Conservation (phyloP, 352 stramenopile species). For the Halophytophthora polymorphica region DNA sequence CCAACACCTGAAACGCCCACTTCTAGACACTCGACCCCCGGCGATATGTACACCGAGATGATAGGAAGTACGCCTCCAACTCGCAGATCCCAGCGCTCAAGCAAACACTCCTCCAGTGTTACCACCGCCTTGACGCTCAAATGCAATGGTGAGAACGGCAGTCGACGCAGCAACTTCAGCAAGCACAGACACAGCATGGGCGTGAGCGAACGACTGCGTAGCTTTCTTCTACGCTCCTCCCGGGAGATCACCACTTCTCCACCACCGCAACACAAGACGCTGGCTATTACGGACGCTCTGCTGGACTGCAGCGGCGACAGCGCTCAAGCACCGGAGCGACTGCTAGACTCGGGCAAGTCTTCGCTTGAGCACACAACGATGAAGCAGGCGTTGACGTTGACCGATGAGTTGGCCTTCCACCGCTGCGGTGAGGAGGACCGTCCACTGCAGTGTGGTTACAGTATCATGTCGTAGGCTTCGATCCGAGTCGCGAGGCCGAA, state of each 20-base stretch:
- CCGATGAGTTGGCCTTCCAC: no score
- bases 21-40: neutral
- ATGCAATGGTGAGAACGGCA: neutral
- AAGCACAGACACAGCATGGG: neutral
- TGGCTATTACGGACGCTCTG: slow-evolving; percentile 5
- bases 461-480: no score
- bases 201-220: slow-evolving; percentile 16
- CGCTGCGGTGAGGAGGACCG: no score
- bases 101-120: neutral
- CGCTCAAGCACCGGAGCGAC: no score
- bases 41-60: slow-evolving; percentile 17
- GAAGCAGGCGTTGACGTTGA: no score
- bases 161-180: neutral
- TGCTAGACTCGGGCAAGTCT: no score
- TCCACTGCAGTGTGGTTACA: no score
- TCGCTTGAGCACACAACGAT: no score
- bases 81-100: neutral
- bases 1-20: no score
- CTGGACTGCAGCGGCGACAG: slow-evolving; percentile 4
- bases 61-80: slow-evolving; percentile 1
- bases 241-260: neutral
- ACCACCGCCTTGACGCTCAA: neutral
- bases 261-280: slow-evolving; percentile 3
- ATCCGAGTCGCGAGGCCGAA: no score
- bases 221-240: slow-evolving; percentile 4